Base-by-base conservation (phyloP, 2,329 filamentous ascomycete genomes). In the Talaromyces sp. region DNA sequence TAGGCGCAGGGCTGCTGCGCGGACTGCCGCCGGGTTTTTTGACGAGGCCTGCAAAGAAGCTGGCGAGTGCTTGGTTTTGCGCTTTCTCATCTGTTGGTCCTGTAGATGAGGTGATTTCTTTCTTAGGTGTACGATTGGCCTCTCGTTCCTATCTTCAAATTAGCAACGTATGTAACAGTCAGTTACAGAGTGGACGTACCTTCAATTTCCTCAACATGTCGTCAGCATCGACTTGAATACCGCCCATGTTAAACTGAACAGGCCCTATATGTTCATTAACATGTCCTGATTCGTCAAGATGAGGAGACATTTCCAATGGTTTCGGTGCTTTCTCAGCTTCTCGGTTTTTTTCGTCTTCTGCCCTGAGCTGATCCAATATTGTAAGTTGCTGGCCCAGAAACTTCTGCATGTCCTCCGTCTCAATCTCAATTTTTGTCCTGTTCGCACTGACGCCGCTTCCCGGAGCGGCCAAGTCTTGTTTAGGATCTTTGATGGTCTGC, bases 171-270 rank as follows among this genome's bases (percentile, higher is more conserved):
- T 13, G 9, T 13, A n/a, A 16, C 10, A 8, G 33, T 9, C 11
- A 22, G 11, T 22, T 10, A 24, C 11, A 27, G n/a, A 43, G 22
- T 14, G 11, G 2, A 22, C 22, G 3, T 52, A 94, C 92, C 86
- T 93, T 93, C 67, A 96, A 83, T 71, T 90, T 87, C 76, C 93
- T 90, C 65, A 97, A 80, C 90, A 96, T 95, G 73, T 97, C 93
- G 73, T 97, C 93, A 9, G 93, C 93, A 78, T 97, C 93, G 35
- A 97, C 91, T 75, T 97, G 93, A 68, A 99, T 97, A 62, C 95
- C 95, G 49, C 95, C 95, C 85, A 99, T 95, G 76, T 99, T 99
- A 81, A 98, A 97, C 74, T 97, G 93, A 69, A 97, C 93, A 0
- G 93, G 93, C 0, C 93, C 93, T 72, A 97, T 96, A 72, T 96